Base-by-base conservation (phyloP, 2,329 filamentous ascomycete species). In the Colletotrichum horii region DNA sequence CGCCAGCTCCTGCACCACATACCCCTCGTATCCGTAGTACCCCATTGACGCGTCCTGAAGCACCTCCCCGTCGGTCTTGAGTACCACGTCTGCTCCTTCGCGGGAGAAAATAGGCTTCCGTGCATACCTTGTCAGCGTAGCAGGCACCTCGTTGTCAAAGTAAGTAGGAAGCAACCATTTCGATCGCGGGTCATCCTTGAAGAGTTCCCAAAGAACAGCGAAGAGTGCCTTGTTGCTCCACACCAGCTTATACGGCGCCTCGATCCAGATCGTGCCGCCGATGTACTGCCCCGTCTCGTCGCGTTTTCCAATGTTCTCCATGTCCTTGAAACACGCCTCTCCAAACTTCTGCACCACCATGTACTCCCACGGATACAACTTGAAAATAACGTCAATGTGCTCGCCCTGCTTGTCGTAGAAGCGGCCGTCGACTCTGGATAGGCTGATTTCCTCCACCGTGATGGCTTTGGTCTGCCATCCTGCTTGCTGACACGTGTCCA, bases 331-430 rank as follows among this genome's bases (percentile, higher is more conserved):
- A 24, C 26, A 60, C 3, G 64, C n/a, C n/a, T 71, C 34, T 2
- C 28, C 70, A 34, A 48, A 32, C 8, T 22, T 19, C n/a, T 71
- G 26, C 2, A 67, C 62, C 4, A 71, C 43, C 34, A 71, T 71
- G 6, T 32, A 71, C 19, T 71, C 70, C 70, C 70, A 71, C 2
- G 70, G 70, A 15, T 71, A 71, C 8, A 71, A 32, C 24, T 71
- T 71, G 19, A 71, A 71, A n/a, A 71, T 58, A 6, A 71, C 70
- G 24, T 71, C 70, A 11, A 71, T 43, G n/a, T 71, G 70, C 24
- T 60, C 28, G 1, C 70, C 62, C 9, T 71, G 8, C 4, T 19
- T 15, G 9, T 71, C 70, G 14, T 48, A 48, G 11, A 71, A 48
- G 4, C 70, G 62, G 3, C 70, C 70, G 30, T 71, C 70, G 2